Percentiles rank a stretch among this genome's conserved stretches.
phyloP scores from a whole-genome alignment of 768 basidiomycete species.

The Hygrophoropsis aurantiaca region DNA sequence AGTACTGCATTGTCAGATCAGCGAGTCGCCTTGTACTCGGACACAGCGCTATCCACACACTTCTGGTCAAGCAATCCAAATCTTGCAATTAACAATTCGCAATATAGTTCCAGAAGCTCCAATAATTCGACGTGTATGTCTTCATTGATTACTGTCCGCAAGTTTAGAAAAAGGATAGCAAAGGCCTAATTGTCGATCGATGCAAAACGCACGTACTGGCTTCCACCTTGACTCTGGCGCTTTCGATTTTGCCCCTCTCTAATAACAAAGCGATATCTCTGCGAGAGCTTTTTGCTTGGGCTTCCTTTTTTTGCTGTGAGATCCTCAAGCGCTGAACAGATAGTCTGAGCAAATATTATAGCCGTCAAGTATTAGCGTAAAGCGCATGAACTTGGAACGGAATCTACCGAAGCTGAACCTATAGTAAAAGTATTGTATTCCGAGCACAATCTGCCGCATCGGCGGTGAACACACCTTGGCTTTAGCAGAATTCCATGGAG shows the following conservation, averaged over 20 bases:
- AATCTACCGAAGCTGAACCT: slow-evolving; percentile 51
- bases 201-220: slow-evolving; percentile 51
- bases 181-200: slow-evolving; percentile 1
- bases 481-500: slow-evolving; percentile 62
- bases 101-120: slow-evolving; percentile 92
- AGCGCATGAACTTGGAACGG: neutral
- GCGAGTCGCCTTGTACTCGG: no score
- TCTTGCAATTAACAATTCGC: slow-evolving; percentile 88
- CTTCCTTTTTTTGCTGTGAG: slow-evolving; percentile 89
- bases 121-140: slow-evolving; percentile 85
- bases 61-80: slow-evolving; percentile 90
- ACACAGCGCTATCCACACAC: slow-evolving; percentile 48
- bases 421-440: slow-evolving; percentile 3
- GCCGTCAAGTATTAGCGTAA: neutral
- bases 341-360: slow-evolving; percentile 45
- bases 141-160: slow-evolving; percentile 69
- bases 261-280: slow-evolving; percentile 81
- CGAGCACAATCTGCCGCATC: no score
- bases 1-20: slow-evolving; percentile 40
- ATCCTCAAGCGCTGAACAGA: slow-evolving; percentile 85
- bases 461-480: slow-evolving; percentile 44
- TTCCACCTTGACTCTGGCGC: slow-evolving; percentile 83
- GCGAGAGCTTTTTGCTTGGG: slow-evolving; percentile 70
- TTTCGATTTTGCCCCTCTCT: slow-evolving; percentile 80
- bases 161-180: neutral